Evolutionary conservation across 1,284 basidiomycete species (phyloP), one percentile per base, ranked within the genome.

Genomic region (Malassezia caprae): DNA sequence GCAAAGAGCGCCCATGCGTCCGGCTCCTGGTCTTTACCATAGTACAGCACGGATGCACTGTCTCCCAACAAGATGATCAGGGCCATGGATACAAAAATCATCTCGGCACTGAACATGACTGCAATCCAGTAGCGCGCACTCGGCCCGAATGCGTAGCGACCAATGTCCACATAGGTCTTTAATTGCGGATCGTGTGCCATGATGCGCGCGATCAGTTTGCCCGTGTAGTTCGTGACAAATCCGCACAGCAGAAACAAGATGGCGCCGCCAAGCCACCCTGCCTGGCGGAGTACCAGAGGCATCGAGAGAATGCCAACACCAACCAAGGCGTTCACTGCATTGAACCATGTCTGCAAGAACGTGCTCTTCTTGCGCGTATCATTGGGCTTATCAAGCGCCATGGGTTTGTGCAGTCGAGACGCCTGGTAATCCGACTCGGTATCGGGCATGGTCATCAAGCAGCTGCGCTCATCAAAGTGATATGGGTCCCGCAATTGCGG

Each of bases 341-440:
- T 73, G 65, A 73, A 73, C 70, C 68, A 72, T 23, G 67, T 67
- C 53, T 73, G 71, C 15, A 63, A 55, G 27, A 72, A 61, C 0
- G 71, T 72, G 53, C 63, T 66, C 35, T 59, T 63, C 15, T 68
- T 65, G 12, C 59, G 49, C n/a, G 6, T 5, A 19, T 39, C 8
- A 19, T 15, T 21, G 37, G 50, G 2, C 54, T 26, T 8, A 51
- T 50, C 28, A 55, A 52, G 30, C 51, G 56, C n/a, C 8, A 21
- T 56, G 35, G 2, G 15, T 23, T 23, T 23, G 8, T 52, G 28
- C 8, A 17, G 7, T 24, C 21, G 27, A 24, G 24, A 51, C 23
- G 1, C 60, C 45, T 21, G 51, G 48, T 23, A 39, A 47, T 27
- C 58, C 7, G 46, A 48, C 15, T 31, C 34, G n/a, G 21, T n/a